Base-by-base conservation (phyloP, 2,329 filamentous ascomycete species). In the Sclerotinia subarctica region DNA sequence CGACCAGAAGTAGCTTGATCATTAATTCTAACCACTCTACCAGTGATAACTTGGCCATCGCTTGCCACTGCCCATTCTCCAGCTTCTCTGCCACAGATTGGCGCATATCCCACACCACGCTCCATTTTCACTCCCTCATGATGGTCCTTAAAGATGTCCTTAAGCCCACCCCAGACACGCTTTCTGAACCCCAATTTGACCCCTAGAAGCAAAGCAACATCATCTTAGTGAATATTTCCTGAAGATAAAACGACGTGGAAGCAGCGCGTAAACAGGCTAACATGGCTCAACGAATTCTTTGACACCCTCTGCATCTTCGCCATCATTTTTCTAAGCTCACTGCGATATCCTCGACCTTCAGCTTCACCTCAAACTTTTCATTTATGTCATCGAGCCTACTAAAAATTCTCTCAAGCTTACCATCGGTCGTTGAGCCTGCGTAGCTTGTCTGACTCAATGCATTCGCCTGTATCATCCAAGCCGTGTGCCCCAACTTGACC, bases 401-500 rank as follows among this genome's bases (percentile, higher is more conserved):
- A 35, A 11, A 21, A 62, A 62, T 3, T 19, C 29, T 19, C 58
- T 24, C 59, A 51, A 35, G 59, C 59, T 63, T 63, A 63, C 59
- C 59, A 63, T 51, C 46, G 19, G n/a, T 52, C 46, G 15, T 63
- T 24, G 59, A 51, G 46, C 71, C 70, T 56, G 71, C 71, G 59
- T 72, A 72, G 6, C 60, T 68, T 21, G 70, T 70, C 17, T 57
- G 64, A 42, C 64, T 71, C 24, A 73, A 68, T 46, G 70, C 70
- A 53, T 73, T 71, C 11, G 69, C 72, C 47, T 74, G 73, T 49
- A 72, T 70, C 19, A 60, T 68, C 73, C 73, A 74, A 57, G 72
- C 35, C n/a, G 63, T 62, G 29, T 67, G 66, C 24, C 66, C 73
- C 59, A 74, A 42, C 26, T 66, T 42, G 11, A 67, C 67, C 49